Evolutionary conservation across 495 filamentous ascomycete species (phyloP), one percentile per base, ranked within the genome.

Genomic region (Apodospora peruviana): DNA sequence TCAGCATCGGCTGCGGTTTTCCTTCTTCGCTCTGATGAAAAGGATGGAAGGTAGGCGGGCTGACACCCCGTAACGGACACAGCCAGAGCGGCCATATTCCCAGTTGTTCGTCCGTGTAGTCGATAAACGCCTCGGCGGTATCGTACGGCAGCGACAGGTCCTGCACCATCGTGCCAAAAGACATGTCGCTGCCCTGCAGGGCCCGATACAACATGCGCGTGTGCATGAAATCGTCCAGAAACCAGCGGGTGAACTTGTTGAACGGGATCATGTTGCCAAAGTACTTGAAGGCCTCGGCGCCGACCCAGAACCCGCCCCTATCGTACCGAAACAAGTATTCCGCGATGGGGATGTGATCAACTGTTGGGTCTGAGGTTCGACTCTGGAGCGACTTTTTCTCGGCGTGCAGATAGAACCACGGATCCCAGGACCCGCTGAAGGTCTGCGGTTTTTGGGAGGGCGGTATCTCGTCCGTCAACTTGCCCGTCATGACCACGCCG

Each of bases 171-270:
- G 77, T 77, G 42, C 72, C 64, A 20, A 67, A 67, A 38, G 68
- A 69, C 56, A 79, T 68, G 34, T 77, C 78, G 19, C 70, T 74
- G 20, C 69, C 76, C 62, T 83, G 78, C 2, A 82, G 60, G 1
- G 79, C 79, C 17, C 77, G 75, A 64, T 81, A 83, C 59, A 83
- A 73, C 72, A 81, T 81, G 16, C 81, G 68, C 39, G 82, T 84
- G 59, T 82, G 82, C 48, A 81, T 48, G 51, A 85, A 82, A 59
- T 78, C 74, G 56, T 86, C 80, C 10, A 85, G 77, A 50, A 76
- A 68, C 70, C 71, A 80, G 25, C 79, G 68, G 24, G 72, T 79
- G 56, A 78, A 55, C 24, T 66, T 64, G 19, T 63, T 79, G 62
- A 82, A 83, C 2, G 80, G 80, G 5, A 79, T 67, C 8, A 66